A percentile compares a stretch with the other conserved stretches of the same genome.
phyloP scores from a whole-genome alignment of 495 filamentous ascomycete genomes.

The Penicillium coprophilum region DNA sequence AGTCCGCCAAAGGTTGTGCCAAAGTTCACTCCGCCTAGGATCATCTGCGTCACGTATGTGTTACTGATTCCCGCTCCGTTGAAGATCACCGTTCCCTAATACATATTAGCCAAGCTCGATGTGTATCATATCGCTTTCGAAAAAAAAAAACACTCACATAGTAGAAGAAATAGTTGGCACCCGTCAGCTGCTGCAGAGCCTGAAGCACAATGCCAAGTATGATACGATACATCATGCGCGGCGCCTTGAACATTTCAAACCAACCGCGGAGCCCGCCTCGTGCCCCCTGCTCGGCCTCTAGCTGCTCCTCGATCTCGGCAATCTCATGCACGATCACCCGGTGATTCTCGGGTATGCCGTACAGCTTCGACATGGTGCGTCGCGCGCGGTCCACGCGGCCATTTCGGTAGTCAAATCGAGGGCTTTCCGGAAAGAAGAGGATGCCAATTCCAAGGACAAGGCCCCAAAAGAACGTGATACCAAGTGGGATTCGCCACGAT shows the following conservation, averaged over 20 bases:
- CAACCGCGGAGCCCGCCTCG: slow-evolving; percentile 38
- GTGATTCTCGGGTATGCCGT: slow-evolving; percentile 63
- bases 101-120: slow-evolving; percentile 31
- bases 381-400: slow-evolving; percentile 61
- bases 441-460: slow-evolving; percentile 69
- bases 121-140: too few relatives aligned
- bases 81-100: slow-evolving; percentile 67
- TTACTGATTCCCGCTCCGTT: slow-evolving; percentile 63
- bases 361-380: slow-evolving; percentile 63
- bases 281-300: slow-evolving; percentile 46
- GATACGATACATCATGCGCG: slow-evolving; percentile 69
- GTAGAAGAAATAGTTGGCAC: slow-evolving; percentile 67
- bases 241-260: slow-evolving; percentile 59
- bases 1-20: slow-evolving; percentile 66
- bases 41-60: slow-evolving; percentile 68
- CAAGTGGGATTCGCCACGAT: slow-evolving; percentile 76
- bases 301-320: slow-evolving; percentile 60
- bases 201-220: slow-evolving; percentile 65
- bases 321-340: slow-evolving; percentile 64
- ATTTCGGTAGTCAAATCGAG: slow-evolving; percentile 62
- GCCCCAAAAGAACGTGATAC: slow-evolving; percentile 70
- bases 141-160: slow-evolving; percentile 48
- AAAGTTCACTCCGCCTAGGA: slow-evolving; percentile 71
- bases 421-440: slow-evolving; percentile 66
- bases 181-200: slow-evolving; percentile 39